phyloP scores from a whole-genome alignment of 352 stramenopile genomes.

The Pythium vanterpoolii region DNA sequence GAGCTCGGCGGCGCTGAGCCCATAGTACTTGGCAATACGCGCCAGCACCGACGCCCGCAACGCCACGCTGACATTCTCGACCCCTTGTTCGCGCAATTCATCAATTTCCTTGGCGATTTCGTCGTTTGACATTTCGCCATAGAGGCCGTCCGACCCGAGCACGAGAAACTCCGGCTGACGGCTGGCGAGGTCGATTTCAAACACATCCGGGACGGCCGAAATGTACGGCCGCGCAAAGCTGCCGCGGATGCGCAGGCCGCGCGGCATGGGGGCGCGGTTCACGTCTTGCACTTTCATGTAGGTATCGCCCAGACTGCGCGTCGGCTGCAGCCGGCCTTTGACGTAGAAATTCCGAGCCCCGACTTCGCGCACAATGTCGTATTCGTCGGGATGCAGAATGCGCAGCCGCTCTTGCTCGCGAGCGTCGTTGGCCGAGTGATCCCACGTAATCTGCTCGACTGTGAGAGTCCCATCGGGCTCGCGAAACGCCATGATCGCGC shows the following conservation, averaged over 20 bases:
- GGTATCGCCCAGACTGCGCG: conserved; percentile 59
- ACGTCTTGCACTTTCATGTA: conserved; percentile 80
- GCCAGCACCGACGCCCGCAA: conserved; percentile 46
- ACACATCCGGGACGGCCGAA: conserved; percentile 60
- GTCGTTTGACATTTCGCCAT: conserved; percentile 58
- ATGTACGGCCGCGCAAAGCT: conserved; percentile 62
- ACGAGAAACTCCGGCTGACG: conserved; percentile 60
- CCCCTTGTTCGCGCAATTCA: conserved; percentile 41
- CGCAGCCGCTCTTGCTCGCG: conserved; percentile 53
- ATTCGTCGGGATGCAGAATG: conserved; percentile 55
- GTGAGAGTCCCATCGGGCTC: conserved; percentile 42
- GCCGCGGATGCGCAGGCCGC: conserved; percentile 49
- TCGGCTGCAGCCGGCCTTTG: conserved; percentile 65
- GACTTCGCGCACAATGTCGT: conserved; percentile 69
- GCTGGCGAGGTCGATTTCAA: conserved; percentile 49
- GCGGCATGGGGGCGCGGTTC: conserved; percentile 59
- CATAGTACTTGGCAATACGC: conserved; percentile 54
- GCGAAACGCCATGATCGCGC: conserved; percentile 62
- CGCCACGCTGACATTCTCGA: conserved; percentile 51
- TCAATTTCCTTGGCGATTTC: conserved; percentile 55
- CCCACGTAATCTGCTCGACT: conserved; percentile 63
- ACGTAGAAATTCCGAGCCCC: conserved; percentile 66
- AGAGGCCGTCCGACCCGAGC: conserved; percentile 58
- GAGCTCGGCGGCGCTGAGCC: conserved; percentile 40
- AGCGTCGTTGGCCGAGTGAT: conserved; percentile 66